Evolutionary conservation across 2,329 filamentous ascomycete genomes (phyloP), one percentile per base, ranked within the genome.

Genomic region (Penicillium vulpinum): DNA sequence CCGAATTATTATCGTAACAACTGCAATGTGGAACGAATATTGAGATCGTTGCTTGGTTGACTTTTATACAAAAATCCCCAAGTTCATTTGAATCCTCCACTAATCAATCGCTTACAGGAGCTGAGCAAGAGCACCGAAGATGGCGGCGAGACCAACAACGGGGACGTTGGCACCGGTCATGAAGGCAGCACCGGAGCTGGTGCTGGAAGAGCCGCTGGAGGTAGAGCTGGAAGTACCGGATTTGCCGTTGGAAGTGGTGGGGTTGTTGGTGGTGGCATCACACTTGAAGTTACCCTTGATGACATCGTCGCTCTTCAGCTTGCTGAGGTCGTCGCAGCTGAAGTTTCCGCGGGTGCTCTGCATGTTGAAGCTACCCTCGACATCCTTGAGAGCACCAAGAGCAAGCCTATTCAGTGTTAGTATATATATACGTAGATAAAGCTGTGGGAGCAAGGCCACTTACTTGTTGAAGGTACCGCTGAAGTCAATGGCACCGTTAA

Each of bases 391-490:
- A 36, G 77, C 72, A 59, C 90, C 88, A 52, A 97, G 83, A 35
- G 81, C 72, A 64, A 94, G 86, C 58, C 91, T 96, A 66, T 1
- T 53, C 38, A 22, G 7, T 15, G 51, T 58, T 63, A 70, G 62
- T 69, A 80, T 67, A 78, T 67, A 78, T 73, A 57, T 50, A 39
- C 24, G 58, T 29, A 31, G 26, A 16, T 1, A 18, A 28, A 45
- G 16, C 15, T 33, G 35, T 39, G 15, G 1, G 11, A 38, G 4
- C 22, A n/a, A 47, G 10, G 4, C 11, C 8, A 85, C 90, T 81
- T 83, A 95, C 91, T 84, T 81, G 62, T 86, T 83, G 77, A 97
- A 95, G 80, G 86, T 89, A 70, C 94, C 94, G 68, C 87, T 87
- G 75, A 96, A 85, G 75, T 91, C 88, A 71, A 97, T 82, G 68